Evolutionary conservation across 768 basidiomycete genomes (phyloP).

Genomic region (Coprinopsis cinerea): DNA sequence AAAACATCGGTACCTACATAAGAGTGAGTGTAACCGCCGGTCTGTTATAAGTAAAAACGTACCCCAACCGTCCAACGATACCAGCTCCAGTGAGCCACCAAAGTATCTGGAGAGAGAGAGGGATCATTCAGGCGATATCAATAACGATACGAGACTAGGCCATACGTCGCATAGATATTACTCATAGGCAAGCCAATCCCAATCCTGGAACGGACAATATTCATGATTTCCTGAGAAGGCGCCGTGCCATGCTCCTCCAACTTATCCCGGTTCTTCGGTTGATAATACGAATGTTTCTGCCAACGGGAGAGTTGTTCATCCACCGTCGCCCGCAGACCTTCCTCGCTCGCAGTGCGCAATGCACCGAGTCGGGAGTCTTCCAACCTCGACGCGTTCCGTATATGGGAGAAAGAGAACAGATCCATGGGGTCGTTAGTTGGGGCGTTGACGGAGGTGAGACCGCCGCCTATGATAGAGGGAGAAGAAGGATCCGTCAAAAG

Average conservation of each 20-base stretch:
- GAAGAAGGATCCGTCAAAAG: conserved; percentile 11
- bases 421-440: conserved; percentile 61
- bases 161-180: conserved; percentile 78
- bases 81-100: conserved; percentile 72
- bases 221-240: conserved; percentile 35
- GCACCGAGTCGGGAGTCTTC: conserved; percentile 63
- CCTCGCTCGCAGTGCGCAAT: conserved; percentile 54
- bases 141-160: not conserved
- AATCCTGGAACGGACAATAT: conserved; percentile 55
- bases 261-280: conserved; percentile 22
- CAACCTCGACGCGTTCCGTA: conserved; percentile 68
- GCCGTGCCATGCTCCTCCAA: conserved; percentile 14
- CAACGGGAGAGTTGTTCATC: conserved; percentile 65
- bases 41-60: conserved; percentile 19
- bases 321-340: conserved; percentile 72
- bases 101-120: conserved; percentile 52
- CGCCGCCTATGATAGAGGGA: conserved; percentile 56
- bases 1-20: conserved; percentile 77
- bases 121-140: not conserved
- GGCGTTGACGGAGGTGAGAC: conserved; percentile 45
- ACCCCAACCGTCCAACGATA: conserved; percentile 85
- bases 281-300: conserved; percentile 24
- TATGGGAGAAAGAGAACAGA: conserved; percentile 85
- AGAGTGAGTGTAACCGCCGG: conserved; percentile 1
- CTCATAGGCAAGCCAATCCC: conserved; percentile 88